Conservation (phyloP, 768 basidiomycete genomes). For the Pleurotus ostreatus region DNA sequence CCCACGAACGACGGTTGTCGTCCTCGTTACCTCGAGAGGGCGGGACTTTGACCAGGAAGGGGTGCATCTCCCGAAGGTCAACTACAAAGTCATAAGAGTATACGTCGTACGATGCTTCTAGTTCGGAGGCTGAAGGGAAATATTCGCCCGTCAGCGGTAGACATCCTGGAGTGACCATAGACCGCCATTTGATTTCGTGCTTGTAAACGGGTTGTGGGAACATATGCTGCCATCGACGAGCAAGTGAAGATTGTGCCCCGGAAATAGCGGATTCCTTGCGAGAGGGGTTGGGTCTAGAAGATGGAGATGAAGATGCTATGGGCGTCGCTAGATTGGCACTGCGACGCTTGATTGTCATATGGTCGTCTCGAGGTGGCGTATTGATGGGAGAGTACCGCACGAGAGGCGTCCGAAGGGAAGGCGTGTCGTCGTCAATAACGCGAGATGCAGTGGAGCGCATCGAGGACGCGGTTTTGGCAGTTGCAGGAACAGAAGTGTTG, state of each 20-base stretch:
- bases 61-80: conserved; percentile 78
- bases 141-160: conserved; percentile 90
- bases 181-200: conserved; percentile 90
- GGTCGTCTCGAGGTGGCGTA: conserved; percentile 71
- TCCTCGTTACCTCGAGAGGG: conserved; percentile 43
- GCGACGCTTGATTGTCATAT: conserved; percentile 52
- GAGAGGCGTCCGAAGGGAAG: conserved; percentile 42
- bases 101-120: conserved; percentile 74
- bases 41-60: conserved; percentile 78
- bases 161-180: conserved; percentile 79
- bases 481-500: conserved; percentile 35
- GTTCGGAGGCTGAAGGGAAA: conserved; percentile 72
- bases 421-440: conserved; percentile 56
- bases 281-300: conserved; percentile 59
- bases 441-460: conserved; percentile 45
- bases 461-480: conserved; percentile 34
- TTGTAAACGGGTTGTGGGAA: conserved; percentile 71
- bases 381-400: conserved; percentile 59
- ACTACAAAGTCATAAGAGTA: conserved; percentile 88
- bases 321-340: conserved; percentile 35
- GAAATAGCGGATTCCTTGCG: conserved; percentile 55
- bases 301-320: conserved; percentile 46
- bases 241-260: conserved; percentile 67
- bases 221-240: conserved; percentile 86
- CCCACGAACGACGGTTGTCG: conserved; percentile 66